Conservation (phyloP, 2,329 filamentous ascomycete species). For the Rutstroemia sp. region DNA sequence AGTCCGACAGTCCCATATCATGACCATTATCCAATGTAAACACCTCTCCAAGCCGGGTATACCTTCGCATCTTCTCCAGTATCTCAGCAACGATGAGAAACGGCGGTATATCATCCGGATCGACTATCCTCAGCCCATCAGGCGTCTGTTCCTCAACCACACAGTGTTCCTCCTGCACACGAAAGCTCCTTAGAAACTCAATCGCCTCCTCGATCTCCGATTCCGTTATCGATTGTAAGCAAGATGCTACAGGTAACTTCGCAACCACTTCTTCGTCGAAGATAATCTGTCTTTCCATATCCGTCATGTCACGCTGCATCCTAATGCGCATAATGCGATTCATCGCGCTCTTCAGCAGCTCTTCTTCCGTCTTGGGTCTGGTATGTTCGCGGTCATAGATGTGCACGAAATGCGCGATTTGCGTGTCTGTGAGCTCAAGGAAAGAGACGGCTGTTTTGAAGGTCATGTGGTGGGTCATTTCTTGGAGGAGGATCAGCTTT, state of each 20-base stretch:
- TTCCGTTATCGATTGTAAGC: neutral
- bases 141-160: neutral
- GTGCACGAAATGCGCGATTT: neutral
- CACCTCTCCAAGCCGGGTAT: neutral
- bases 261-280: neutral
- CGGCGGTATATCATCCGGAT: neutral
- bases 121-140: neutral
- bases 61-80: neutral
- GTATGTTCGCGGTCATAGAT: neutral
- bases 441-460: neutral
- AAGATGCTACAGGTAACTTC: neutral
- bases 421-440: neutral
- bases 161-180: neutral
- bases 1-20: neutral
- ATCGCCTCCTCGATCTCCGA: neutral
- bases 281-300: neutral
- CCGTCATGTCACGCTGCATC: neutral
- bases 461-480: neutral
- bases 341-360: neutral
- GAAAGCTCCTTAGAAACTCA: neutral
- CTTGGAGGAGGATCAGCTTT: neutral
- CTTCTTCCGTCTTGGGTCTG: neutral
- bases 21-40: neutral
- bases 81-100: neutral
- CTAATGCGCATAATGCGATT: neutral